phyloP scores from a whole-genome alignment of 2,329 filamentous ascomycete species.

The Curvularia hawaiiensis region DNA sequence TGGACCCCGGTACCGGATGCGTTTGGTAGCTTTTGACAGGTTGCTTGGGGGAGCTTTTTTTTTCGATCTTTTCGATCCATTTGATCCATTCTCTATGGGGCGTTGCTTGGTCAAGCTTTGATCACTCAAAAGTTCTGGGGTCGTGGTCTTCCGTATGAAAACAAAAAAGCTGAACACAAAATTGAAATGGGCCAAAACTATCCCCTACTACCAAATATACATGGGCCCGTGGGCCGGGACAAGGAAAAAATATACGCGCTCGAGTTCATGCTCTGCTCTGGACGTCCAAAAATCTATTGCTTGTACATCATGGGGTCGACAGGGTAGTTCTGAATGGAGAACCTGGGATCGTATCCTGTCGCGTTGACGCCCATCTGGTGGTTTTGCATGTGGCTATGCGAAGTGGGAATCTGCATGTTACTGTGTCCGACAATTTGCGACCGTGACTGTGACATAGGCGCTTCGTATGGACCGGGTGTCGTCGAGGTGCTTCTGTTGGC shows the following conservation, averaged over 20 bases:
- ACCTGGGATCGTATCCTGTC: conserved; percentile 42
- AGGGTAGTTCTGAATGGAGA: conserved; percentile 39
- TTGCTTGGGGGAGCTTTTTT: not conserved
- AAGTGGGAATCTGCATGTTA: conserved; percentile 32
- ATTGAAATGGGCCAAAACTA: conserved; percentile 19
- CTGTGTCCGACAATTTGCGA: conserved; percentile 30
- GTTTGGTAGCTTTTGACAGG: conserved; percentile 6
- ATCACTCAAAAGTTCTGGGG: conserved; percentile 13
- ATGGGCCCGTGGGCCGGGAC: conserved; percentile 5
- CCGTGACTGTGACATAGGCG: conserved; percentile 34
- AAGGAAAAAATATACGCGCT: conserved; percentile 3
- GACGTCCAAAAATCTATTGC: conserved; percentile 18
- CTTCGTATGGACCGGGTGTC: conserved; percentile 42
- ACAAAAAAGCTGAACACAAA: conserved; percentile 5
- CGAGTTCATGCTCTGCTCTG: conserved; percentile 8
- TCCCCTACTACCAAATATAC: conserved; percentile 17
- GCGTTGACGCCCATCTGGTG: conserved; percentile 40
- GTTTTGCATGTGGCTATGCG: conserved; percentile 36
- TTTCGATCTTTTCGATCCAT: conserved; percentile 7
- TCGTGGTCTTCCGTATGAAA: conserved; percentile 4
- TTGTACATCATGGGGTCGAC: conserved; percentile 47
- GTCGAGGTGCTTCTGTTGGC: conserved; percentile 40
- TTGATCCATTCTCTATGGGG: conserved; percentile 8
- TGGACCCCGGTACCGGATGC: conserved; percentile 6
- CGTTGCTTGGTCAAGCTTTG: conserved; percentile 4